These are phyloP conservation scores for Sclerotinia subarctica DNA, from an alignment of 2,329 filamentous ascomycete genomes.

Conservation along the genomic window DNA sequence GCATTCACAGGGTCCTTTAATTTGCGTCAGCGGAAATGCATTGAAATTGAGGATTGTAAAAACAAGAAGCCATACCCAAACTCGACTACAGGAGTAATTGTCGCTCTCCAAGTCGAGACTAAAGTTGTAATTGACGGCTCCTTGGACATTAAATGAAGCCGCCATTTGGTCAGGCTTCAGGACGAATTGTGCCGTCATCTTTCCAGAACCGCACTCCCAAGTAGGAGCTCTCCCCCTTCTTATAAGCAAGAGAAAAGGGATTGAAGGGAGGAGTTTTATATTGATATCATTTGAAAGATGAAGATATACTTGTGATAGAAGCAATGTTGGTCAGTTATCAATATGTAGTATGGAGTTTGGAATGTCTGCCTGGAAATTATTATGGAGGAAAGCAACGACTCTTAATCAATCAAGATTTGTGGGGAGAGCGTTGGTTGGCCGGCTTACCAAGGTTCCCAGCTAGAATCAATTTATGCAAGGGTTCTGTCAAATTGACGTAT, in stretches of 20 bases:
- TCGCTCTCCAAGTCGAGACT: background rate
- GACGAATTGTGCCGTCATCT: background rate
- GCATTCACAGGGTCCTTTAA: slow-evolving; percentile 35
- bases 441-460: slow-evolving; percentile 1
- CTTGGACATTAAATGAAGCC: background rate
- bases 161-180: slow-evolving; percentile 3
- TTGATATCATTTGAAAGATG: background rate
- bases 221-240: background rate
- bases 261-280: background rate
- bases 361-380: background rate
- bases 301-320: background rate
- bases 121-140: background rate
- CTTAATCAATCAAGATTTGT: background rate
- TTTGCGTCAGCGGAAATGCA: slow-evolving; percentile 1
- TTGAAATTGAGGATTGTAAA: background rate
- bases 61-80: slow-evolving; percentile 22
- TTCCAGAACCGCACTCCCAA: background rate
- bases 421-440: background rate
- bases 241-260: background rate
- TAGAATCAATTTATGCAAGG: background rate
- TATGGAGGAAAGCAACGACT: background rate
- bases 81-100: slow-evolving; percentile 15
- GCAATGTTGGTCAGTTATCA: background rate
- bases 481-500: background rate
- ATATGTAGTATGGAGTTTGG: background rate